phyloP scores from a whole-genome alignment of 2,329 filamentous ascomycete genomes.

The Arthrobotrys iridis region DNA sequence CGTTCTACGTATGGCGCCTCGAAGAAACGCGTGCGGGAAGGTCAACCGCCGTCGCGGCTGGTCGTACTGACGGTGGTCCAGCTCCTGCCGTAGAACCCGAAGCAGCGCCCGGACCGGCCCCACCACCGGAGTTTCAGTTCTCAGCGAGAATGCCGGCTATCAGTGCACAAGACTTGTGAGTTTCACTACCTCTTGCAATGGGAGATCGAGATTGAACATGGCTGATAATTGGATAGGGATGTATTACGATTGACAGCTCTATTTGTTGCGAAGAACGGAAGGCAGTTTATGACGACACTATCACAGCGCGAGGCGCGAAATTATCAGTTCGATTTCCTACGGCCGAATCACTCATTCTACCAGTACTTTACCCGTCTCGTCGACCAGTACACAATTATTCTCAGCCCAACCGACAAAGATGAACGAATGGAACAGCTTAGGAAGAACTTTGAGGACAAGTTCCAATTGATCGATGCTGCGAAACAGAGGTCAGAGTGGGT shows the following conservation, averaged over 20 bases:
- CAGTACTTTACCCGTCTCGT: slow-evolving; percentile 93
- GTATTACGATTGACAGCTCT: slow-evolving; percentile 78
- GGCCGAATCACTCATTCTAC: slow-evolving; percentile 94
- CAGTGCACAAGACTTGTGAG: slow-evolving; percentile 87
- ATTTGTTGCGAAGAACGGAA: slow-evolving; percentile 91
- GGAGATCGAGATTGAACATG: neutral
- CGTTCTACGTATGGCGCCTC: slow-evolving; percentile 91
- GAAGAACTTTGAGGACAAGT: slow-evolving; percentile 80
- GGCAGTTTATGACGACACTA: slow-evolving; percentile 87
- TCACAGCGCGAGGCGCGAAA: slow-evolving; percentile 89
- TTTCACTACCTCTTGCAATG: slow-evolving; percentile 64
- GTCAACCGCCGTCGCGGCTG: slow-evolving; percentile 80
- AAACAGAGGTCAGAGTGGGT: slow-evolving; percentile 88
- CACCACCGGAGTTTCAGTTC: slow-evolving; percentile 89
- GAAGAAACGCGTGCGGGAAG: slow-evolving; percentile 85
- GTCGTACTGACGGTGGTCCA: slow-evolving; percentile 73
- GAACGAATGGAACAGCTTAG: slow-evolving; percentile 77
- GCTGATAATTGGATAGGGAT: slow-evolving; percentile 52
- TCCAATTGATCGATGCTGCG: slow-evolving; percentile 79
- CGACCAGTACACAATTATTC: slow-evolving; percentile 79
- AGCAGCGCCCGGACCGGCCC: slow-evolving; percentile 82
- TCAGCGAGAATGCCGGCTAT: slow-evolving; percentile 97
- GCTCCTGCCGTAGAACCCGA: slow-evolving; percentile 66
- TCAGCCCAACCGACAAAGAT: slow-evolving; percentile 64
- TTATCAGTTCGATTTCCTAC: slow-evolving; percentile 94